These are phyloP conservation scores for Boletus holoroseus DNA, from an alignment of 1,284 basidiomycete genomes.

Conservation along the genomic window DNA sequence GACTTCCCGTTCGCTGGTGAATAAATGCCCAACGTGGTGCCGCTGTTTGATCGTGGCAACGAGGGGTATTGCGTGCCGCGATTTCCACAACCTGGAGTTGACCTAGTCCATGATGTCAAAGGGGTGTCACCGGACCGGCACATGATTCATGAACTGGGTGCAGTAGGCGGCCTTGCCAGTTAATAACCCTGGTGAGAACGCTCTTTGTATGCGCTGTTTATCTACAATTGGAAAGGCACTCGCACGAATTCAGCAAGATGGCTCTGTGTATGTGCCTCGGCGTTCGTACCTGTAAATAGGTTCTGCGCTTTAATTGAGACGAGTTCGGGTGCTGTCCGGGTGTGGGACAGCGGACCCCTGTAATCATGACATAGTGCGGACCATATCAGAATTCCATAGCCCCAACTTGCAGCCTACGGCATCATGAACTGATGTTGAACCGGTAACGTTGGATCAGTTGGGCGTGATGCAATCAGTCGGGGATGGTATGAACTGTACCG, in stretches of 20 bases:
- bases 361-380: conserved; percentile 9
- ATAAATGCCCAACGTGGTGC: not conserved
- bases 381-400: conserved; percentile 10
- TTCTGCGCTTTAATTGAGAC: not conserved
- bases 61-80: not conserved
- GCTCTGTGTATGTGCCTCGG: conserved; percentile 1
- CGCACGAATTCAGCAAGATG: conserved; percentile 1
- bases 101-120: not conserved
- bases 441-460: conserved; percentile 14
- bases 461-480: conserved; percentile 18
- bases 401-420: conserved; percentile 4
- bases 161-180: conserved; percentile 3
- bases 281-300: conserved; percentile 2
- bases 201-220: not conserved
- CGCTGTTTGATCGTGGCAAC: conserved; percentile 10
- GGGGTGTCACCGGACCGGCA: conserved; percentile 1
- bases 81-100: not conserved
- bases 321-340: not conserved
- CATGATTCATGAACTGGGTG: conserved; percentile 2
- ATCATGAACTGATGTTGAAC: conserved; percentile 5
- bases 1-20: not conserved
- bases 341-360: conserved; percentile 4
- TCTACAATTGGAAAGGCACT: not conserved
- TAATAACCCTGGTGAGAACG: conserved; percentile 9
- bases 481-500: conserved; percentile 1